phyloP scores from a whole-genome alignment of 768 basidiomycete genomes.

The Auriculariales sp. region DNA sequence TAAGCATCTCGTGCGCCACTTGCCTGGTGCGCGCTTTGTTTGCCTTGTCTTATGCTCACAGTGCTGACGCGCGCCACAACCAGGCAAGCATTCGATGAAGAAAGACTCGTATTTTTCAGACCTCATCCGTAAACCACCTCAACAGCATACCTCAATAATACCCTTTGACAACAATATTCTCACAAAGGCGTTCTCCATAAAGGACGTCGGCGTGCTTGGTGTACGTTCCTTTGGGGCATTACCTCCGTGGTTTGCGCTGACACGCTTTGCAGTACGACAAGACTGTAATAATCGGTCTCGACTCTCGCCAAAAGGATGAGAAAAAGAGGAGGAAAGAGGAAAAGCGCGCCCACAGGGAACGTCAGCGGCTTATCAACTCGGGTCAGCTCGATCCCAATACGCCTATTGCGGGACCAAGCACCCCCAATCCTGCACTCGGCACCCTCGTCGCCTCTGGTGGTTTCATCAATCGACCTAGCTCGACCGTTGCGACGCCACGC shows the following conservation, averaged over 20 bases:
- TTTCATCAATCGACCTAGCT: constrained; percentile 8
- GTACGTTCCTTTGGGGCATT: constrained; percentile 1
- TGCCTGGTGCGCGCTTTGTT: constrained; percentile 39
- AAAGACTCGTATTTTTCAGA: constrained; percentile 59
- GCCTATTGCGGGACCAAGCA: background rate
- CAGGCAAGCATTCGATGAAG: constrained; percentile 69
- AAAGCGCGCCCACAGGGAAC: constrained; percentile 24
- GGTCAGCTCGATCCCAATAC: constrained; percentile 4
- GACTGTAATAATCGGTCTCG: constrained; percentile 5
- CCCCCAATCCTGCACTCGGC: background rate
- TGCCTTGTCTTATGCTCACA: constrained; percentile 1
- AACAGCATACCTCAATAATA: constrained; percentile 47
- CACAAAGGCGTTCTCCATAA: constrained; percentile 58
- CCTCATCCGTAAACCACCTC: constrained; percentile 54
- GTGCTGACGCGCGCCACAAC: background rate
- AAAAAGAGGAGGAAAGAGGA: constrained; percentile 18
- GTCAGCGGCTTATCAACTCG: constrained; percentile 15
- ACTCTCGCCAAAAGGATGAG: constrained; percentile 35
- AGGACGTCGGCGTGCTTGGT: constrained; percentile 17
- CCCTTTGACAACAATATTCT: constrained; percentile 55
- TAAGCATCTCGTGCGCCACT: constrained; percentile 59
- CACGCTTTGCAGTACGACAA: constrained; percentile 4
- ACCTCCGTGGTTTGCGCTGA: background rate
- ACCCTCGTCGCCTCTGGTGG: background rate
- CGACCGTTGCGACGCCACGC: constrained; percentile 32